Base-by-base conservation (phyloP, 2,329 filamentous ascomycete genomes). In the Tolypocladium paradoxum region DNA sequence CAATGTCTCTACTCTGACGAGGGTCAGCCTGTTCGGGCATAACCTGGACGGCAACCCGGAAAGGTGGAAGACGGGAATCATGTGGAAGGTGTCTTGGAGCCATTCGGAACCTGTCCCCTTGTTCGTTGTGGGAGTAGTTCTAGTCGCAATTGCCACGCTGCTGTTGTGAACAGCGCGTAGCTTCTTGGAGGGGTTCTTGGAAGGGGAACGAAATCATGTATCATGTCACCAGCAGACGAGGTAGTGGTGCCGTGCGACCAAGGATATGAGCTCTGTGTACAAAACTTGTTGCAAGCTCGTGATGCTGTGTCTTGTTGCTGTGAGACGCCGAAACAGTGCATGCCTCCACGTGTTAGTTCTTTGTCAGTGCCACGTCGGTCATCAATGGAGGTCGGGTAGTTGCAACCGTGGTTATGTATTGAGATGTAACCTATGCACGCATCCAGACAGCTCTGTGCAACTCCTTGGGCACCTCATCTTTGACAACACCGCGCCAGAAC, bases 121-220 rank as follows among this genome's bases (percentile, higher is more conserved):
- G n/a, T 31, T 46, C 27, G 27, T 46, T 46, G 43, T 8, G 27
- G 43, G 11, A 31, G 16, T 46, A 31, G 27, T 11, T 29, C 18
- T 46, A 31, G 27, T 18, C 16, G 29, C 24, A n/a, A 31, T n/a
- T 31, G 43, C 27, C 2, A 11, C 43, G 27, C 27, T 46, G 4
- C 43, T 12, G 43, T 27, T 12, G 8, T 8, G 3, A 31, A 12
- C 27, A 11, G 27, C 3, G 43, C 22, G 43, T 31, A 11, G 27
- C 22, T 45, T 37, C 8, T 29, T 37, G 33, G 22, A 29, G 22
- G 48, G 29, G 7, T n/a, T 14, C 22, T 40, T 11, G 27, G 47
- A 60, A n/a, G n/a, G n/a, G 54, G 57, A 51, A n/a, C 31, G n/a
- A 27, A 27, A 36, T 29, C 34, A 36, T 27, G 34, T 27, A 37